These are phyloP conservation scores for Malus orientalis DNA, from an alignment of 306 rosid species.

Conservation along the genomic window DNA sequence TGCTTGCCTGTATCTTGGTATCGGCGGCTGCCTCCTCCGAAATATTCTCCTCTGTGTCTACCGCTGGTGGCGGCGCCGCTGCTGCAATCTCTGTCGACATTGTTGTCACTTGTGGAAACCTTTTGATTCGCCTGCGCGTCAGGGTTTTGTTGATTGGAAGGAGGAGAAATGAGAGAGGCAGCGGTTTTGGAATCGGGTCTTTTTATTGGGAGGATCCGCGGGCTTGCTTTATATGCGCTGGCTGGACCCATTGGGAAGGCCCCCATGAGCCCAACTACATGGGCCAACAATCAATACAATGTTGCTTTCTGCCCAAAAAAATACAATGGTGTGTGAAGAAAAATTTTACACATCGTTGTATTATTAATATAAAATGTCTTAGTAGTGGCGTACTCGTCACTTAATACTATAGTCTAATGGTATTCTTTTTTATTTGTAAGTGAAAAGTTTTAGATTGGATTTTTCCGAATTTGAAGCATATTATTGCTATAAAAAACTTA, in stretches of 20 bases:
- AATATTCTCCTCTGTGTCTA: not conserved
- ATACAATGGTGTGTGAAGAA: not conserved
- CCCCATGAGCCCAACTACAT: not conserved
- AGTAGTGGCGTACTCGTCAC: accelerated
- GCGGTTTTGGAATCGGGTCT: not conserved
- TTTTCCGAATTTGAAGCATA: no score
- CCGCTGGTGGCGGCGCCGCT: not conserved
- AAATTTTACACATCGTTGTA: not conserved
- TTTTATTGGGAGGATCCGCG: not conserved
- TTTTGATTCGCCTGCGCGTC: not conserved
- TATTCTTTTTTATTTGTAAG: no score
- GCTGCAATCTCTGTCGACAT: slow-evolving; percentile 64
- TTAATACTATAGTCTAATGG: accelerated
- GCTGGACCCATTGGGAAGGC: not conserved
- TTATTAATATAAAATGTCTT: no score
- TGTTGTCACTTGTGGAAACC: not conserved
- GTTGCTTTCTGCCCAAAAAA: not conserved
- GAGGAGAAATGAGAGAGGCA: no score
- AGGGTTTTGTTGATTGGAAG: not conserved
- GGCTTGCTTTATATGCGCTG: not conserved
- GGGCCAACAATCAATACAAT: not conserved
- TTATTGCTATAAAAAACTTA: no score
- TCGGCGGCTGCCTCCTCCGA: slow-evolving; percentile 1
- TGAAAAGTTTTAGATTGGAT: accelerated
- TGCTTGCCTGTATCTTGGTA: slow-evolving; percentile 1